A percentile compares a stretch with the other conserved stretches of the same genome.
These are phyloP conservation scores for Populus hybrid DNA, from an alignment of 441 rosid genomes.

Conservation along the genomic window DNA sequence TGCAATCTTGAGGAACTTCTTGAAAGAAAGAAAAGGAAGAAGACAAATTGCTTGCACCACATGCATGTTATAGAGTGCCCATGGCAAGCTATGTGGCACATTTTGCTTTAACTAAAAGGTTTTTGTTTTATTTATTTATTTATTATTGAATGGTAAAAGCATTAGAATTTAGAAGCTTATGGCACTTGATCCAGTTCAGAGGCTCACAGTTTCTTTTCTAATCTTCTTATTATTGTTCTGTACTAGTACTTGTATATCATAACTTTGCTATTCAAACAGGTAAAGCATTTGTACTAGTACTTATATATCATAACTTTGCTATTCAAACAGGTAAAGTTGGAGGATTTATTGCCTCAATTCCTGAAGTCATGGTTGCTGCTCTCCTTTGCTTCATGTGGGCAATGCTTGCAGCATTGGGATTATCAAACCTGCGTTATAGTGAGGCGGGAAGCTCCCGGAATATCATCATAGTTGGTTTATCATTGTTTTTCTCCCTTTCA, in stretches of 20 bases:
- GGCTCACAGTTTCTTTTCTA: neutral
- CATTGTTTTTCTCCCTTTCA: conserved; percentile 88
- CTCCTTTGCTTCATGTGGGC: conserved; percentile 99
- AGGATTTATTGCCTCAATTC: conserved; percentile 93
- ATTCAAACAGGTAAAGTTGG: conserved; percentile 79
- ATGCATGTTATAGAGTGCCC: neutral
- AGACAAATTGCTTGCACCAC: neutral
- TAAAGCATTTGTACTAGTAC: conserved; percentile 34
- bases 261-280: conserved; percentile 39
- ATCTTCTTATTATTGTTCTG: neutral
- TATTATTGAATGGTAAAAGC: no score
- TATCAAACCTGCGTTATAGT: conserved; percentile 91
- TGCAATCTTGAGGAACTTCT: neutral
- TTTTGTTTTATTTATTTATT: neutral
- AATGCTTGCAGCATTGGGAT: conserved; percentile 86
- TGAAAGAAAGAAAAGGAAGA: neutral
- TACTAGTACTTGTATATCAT: neutral
- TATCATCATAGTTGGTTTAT: conserved; percentile 86
- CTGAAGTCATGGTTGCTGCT: conserved; percentile 92
- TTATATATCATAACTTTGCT: conserved; percentile 7
- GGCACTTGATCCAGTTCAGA: neutral
- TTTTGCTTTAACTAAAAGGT: neutral
- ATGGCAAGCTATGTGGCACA: neutral
- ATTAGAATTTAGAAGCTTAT: neutral
- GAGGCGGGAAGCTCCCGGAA: conserved; percentile 99